These are phyloP conservation scores for Aspergillus transmontanensis DNA, from an alignment of 2,329 filamentous ascomycete species.

Conservation along the genomic window DNA sequence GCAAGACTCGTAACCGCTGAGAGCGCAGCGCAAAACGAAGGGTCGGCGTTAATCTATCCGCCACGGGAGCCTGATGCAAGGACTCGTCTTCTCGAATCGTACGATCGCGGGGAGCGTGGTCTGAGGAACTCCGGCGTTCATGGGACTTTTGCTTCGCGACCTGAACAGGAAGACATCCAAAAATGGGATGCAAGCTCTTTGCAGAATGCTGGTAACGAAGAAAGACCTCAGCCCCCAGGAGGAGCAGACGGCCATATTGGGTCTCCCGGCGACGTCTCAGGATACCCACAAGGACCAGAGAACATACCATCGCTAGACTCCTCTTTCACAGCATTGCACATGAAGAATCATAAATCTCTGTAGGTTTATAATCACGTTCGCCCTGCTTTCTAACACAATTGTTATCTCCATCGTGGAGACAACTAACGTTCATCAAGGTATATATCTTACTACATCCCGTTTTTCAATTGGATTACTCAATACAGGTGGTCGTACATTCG, in stretches of 20 bases:
- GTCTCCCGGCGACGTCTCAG: slow-evolving; percentile 36
- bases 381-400: neutral
- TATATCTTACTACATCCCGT: slow-evolving; percentile 88
- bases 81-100: slow-evolving; percentile 43
- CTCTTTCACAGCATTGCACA: slow-evolving; percentile 71
- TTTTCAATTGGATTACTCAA: slow-evolving; percentile 85
- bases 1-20: slow-evolving; percentile 9
- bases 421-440: slow-evolving; percentile 61
- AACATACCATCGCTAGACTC: slow-evolving; percentile 69
- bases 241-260: slow-evolving; percentile 5
- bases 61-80: slow-evolving; percentile 32
- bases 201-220: slow-evolving; percentile 26
- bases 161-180: slow-evolving; percentile 59
- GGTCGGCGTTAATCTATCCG: neutral
- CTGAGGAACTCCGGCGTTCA: slow-evolving; percentile 60
- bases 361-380: slow-evolving; percentile 45
- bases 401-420: neutral
- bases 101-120: slow-evolving; percentile 40
- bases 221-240: slow-evolving; percentile 34
- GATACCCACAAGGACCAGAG: slow-evolving; percentile 58
- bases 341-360: slow-evolving; percentile 75
- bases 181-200: slow-evolving; percentile 33
- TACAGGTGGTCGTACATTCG: slow-evolving; percentile 80
- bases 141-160: slow-evolving; percentile 74
- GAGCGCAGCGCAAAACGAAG: slow-evolving; percentile 11